Evolutionary conservation across 805 yeast genomes (phyloP).

Genomic region (Nakazawaea wyomingensis): DNA sequence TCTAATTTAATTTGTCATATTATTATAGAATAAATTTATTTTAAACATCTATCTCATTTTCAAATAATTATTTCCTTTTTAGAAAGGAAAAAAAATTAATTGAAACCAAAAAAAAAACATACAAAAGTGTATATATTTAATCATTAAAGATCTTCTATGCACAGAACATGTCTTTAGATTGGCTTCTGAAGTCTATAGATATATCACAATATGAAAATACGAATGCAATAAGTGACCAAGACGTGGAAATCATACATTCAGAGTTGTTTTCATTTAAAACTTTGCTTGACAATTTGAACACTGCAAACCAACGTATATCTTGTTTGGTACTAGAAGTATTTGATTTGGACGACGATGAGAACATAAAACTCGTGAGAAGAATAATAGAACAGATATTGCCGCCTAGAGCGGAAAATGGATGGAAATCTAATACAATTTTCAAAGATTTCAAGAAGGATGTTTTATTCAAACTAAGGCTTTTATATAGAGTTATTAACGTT

Average conservation of each 20-base stretch:
- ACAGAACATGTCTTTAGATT: neutral
- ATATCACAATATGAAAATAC: neutral
- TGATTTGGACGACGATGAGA: neutral
- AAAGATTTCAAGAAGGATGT: neutral
- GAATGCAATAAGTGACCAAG: neutral
- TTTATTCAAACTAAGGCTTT: neutral
- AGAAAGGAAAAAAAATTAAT: neutral
- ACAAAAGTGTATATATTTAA: neutral
- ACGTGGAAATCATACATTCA: neutral
- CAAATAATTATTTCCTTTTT: too few species aligned
- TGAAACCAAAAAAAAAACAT: neutral
- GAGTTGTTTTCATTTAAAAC: neutral
- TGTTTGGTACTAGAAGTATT: slow-evolving; percentile 1
- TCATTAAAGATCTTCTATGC: too few species aligned
- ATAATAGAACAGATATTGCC: neutral
- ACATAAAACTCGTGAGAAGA: neutral
- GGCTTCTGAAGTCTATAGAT: slow-evolving; percentile 6
- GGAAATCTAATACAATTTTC: neutral
- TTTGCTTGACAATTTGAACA: neutral
- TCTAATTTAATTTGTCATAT: too few species aligned
- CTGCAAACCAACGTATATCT: neutral
- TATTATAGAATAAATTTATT: too few species aligned
- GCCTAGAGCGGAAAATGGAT: neutral
- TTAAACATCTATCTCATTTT: too few species aligned
- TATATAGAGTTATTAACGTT: neutral